Evolutionary conservation across 139 green algal species (phyloP).

Genomic region (Chlamydomonas incerta): DNA sequence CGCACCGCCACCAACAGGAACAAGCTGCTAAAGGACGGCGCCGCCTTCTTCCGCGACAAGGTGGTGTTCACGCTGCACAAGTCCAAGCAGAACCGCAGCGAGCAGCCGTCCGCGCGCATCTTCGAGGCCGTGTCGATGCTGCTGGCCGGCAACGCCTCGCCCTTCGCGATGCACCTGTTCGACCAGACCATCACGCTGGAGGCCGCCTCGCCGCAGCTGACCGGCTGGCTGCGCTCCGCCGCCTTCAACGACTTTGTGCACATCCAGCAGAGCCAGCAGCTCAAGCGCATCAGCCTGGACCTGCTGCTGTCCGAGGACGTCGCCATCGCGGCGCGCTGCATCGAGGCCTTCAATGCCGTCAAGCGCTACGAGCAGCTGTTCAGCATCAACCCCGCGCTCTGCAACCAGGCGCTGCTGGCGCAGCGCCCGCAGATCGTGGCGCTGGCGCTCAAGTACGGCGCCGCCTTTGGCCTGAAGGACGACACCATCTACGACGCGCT

Average conservation of each 20-base stretch:
- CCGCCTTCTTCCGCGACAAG: slow-evolving; percentile 46
- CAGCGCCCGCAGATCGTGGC: slow-evolving; percentile 58
- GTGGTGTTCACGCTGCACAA: slow-evolving; percentile 62
- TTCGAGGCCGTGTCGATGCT: slow-evolving; percentile 43
- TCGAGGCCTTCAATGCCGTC: slow-evolving; percentile 81
- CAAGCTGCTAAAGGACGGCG: slow-evolving; percentile 65
- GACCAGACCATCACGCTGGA: slow-evolving; percentile 56
- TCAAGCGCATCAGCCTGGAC: slow-evolving; percentile 54
- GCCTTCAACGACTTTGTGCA: slow-evolving; percentile 58
- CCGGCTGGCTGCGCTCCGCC: slow-evolving; percentile 53
- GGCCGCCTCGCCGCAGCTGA: slow-evolving; percentile 32
- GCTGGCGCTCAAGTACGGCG: slow-evolving; percentile 57
- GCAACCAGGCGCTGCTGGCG: slow-evolving; percentile 46
- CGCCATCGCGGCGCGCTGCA: slow-evolving; percentile 70
- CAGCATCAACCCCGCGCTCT: slow-evolving; percentile 42
- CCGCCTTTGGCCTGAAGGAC: slow-evolving; percentile 47
- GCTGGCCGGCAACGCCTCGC: slow-evolving; percentile 60
- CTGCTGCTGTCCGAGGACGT: slow-evolving; percentile 68
- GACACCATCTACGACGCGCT: slow-evolving; percentile 60
- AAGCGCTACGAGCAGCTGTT: slow-evolving; percentile 51
- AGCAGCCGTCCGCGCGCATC: slow-evolving; percentile 52
- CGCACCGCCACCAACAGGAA: slow-evolving; percentile 36
- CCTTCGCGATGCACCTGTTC: slow-evolving; percentile 48
- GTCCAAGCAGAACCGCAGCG: slow-evolving; percentile 53
- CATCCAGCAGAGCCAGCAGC: slow-evolving; percentile 27